A percentile compares a stretch with the other conserved stretches of the same genome.
Conservation (phyloP, 208 protist genomes). For the Crithidia sp. region DNA sequence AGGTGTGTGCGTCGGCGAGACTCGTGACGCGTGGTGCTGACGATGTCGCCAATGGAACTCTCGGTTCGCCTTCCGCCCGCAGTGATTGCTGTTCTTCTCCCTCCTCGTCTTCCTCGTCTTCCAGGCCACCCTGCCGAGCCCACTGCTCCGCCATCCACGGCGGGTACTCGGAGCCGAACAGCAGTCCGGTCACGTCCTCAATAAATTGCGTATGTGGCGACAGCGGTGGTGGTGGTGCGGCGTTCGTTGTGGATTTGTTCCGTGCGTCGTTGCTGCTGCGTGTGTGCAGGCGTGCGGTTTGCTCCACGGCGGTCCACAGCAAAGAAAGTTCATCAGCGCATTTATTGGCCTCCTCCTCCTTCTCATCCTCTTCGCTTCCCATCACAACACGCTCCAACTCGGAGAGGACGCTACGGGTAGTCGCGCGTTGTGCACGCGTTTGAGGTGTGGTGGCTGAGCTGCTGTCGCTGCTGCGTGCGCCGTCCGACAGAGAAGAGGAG, state of each 20-base stretch:
- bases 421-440: background rate
- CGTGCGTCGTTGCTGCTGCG: background rate
- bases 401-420: background rate
- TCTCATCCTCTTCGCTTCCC: background rate
- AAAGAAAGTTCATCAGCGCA: conserved; percentile 12
- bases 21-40: too few species aligned
- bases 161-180: conserved; percentile 34
- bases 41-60: too few species aligned
- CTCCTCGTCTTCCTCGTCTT: conserved; percentile 15
- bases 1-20: too few species aligned
- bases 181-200: conserved; percentile 16
- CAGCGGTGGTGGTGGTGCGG: background rate
- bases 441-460: background rate
- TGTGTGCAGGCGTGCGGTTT: background rate
- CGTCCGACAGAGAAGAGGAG: background rate
- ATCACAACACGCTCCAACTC: conserved; percentile 8
- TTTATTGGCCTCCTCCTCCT: background rate
- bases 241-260: background rate
- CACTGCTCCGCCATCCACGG: conserved; percentile 30
- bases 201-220: conserved; percentile 22
- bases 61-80: too few species aligned
- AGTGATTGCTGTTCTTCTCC: background rate
- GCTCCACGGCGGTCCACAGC: conserved; percentile 27
- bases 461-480: background rate
- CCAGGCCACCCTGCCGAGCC: conserved; percentile 17